Evolutionary conservation across 2,329 filamentous ascomycete genomes (phyloP), one percentile per base, ranked within the genome.

Genomic region (Lasiodiplodia sp.): DNA sequence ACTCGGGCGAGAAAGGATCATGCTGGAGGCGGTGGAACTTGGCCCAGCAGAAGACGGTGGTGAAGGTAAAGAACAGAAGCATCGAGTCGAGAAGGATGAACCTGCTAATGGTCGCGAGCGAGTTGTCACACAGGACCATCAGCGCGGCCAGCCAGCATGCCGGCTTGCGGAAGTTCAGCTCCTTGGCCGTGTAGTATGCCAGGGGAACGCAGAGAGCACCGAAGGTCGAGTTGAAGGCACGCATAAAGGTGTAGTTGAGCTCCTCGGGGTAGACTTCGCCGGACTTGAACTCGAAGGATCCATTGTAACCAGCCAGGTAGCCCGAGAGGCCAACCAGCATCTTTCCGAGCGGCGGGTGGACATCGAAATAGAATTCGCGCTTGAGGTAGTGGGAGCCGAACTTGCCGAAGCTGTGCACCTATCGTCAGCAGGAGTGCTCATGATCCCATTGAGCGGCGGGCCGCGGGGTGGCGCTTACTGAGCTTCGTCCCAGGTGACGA

Each of bases 331-430:
- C 96, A 74, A 99, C 95, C 68, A 99, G 90, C 89, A 99, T 98
- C 86, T 99, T 99, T 79, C 96, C 96, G 70, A 99, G 89, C 67
- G 96, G 96, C 72, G 96, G 96, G 81, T 97, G 93, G 69, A 96
- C 92, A 86, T 97, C 93, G 84, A 99, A 99, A 87, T 99, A 99
- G 86, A 98, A 97, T 82, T 99, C 96, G 81, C 95, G 93, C 82
- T 99, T 97, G 79, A 99, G 90, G 82, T 99, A 99, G 83, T 99
- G 95, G 75, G 95, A 98, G 72, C 96, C 96, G 81, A 99, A 99
- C 85, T 99, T 99, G 79, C 93, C 93, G 81, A 96, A 96, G 81
- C 91, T 93, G 75, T 66, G 28, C 14, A 69, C 4, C 51, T 34
- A n/a, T 21, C 67, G 72, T 79, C 58, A 78, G 76, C 70, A 31